Conservation (phyloP, 768 basidiomycete species). For the Dioszegia aurantiaca region DNA sequence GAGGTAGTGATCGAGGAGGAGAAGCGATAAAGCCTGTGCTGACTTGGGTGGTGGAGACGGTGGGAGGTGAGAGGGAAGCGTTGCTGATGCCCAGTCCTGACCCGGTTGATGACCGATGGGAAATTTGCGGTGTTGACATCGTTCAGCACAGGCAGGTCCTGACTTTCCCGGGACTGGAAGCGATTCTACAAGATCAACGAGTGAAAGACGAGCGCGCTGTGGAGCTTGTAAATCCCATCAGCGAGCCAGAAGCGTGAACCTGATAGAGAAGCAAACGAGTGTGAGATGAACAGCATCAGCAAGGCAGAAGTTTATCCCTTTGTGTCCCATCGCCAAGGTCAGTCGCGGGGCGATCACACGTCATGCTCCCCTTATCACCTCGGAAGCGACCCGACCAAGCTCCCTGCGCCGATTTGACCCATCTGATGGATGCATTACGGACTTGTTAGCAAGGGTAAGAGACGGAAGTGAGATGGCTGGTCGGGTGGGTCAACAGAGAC, state of each 20-base stretch:
- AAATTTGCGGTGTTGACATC: constrained; percentile 12
- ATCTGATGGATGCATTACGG: neutral
- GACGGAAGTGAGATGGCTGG: constrained; percentile 7
- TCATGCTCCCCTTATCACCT: neutral
- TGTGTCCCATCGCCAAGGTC: neutral
- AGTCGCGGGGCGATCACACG: constrained; percentile 7
- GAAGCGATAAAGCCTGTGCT: constrained; percentile 12
- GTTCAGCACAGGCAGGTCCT: neutral
- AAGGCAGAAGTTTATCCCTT: constrained; percentile 2
- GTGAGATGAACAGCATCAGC: neutral
- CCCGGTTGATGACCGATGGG: constrained; percentile 5
- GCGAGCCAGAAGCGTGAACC: no score
- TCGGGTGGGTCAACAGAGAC: neutral
- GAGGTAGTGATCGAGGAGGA: neutral
- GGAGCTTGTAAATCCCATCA: no score
- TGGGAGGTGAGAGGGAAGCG: constrained; percentile 35
- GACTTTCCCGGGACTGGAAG: no score
- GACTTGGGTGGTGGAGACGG: constrained; percentile 13
- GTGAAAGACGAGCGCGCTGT: no score
- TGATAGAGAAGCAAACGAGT: no score
- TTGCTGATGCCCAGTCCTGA: constrained; percentile 39
- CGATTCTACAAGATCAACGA: no score
- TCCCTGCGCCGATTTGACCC: neutral
- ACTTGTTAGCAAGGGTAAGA: neutral
- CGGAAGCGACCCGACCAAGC: neutral